These are phyloP conservation scores for Penicillium crustosum DNA, from an alignment of 2,329 filamentous ascomycete genomes.

Conservation along the genomic window DNA sequence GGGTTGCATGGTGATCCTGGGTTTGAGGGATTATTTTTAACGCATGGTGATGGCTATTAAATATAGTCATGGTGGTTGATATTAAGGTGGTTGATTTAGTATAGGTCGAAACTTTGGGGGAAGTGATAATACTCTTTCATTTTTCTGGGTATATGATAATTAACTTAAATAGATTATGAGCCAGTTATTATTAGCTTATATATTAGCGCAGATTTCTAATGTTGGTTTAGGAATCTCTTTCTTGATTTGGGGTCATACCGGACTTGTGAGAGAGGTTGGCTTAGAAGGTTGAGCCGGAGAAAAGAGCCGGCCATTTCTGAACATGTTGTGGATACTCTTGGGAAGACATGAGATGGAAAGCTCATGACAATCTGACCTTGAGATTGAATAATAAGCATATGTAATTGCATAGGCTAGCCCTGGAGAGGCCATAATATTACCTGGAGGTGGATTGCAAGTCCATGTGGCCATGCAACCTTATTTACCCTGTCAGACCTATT, in stretches of 20 bases:
- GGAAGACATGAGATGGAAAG: background rate
- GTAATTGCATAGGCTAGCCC: background rate
- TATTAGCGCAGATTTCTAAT: too few species aligned
- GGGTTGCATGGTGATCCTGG: background rate
- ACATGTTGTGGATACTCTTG: background rate
- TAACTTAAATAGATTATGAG: background rate
- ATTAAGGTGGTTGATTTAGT: background rate
- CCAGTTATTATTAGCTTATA: too few species aligned
- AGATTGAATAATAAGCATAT: background rate
- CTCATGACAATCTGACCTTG: background rate
- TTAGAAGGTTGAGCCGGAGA: background rate
- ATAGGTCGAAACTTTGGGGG: background rate
- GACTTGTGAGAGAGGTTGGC: background rate
- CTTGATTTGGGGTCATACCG: background rate
- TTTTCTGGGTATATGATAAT: too few species aligned
- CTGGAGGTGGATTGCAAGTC: background rate
- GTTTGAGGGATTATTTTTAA: background rate
- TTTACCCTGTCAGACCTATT: background rate
- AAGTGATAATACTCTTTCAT: background rate
- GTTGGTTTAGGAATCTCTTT: background rate
- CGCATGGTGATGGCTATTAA: too few species aligned
- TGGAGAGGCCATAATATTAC: background rate
- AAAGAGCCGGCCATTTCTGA: background rate
- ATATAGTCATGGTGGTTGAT: background rate
- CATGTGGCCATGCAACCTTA: constrained; percentile 9